Evolutionary conservation across 75 land plant species (phyloP).

Genomic region (Cryptomeria japonica): DNA sequence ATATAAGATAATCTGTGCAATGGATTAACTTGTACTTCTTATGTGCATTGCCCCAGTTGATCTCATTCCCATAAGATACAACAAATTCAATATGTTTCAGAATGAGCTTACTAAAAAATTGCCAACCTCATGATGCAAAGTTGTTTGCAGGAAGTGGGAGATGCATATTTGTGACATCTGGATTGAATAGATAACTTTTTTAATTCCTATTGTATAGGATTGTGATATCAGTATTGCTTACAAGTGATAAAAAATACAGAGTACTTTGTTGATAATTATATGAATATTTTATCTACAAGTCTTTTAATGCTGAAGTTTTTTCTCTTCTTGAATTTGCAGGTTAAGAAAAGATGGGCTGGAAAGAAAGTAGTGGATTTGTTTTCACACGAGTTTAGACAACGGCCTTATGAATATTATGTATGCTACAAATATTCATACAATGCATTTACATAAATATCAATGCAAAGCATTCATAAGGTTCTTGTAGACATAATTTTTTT

Average conservation of each 20-base stretch:
- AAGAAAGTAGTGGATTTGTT: constrained; percentile 90
- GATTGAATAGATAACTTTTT: neutral
- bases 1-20: neutral
- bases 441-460: neutral
- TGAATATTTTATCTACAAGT: neutral
- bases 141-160: neutral
- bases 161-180: neutral
- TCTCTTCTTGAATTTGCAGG: constrained; percentile 44
- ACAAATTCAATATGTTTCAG: neutral
- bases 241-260: too few species aligned
- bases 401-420: constrained; percentile 91
- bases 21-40: neutral
- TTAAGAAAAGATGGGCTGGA: constrained; percentile 90
- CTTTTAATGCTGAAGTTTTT: neutral
- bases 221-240: neutral
- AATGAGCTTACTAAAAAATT: neutral
- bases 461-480: neutral
- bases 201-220: neutral
- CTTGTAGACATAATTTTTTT: neutral
- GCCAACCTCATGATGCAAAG: neutral
- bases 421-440: neutral
- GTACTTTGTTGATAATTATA: neutral
- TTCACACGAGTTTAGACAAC: constrained; percentile 84
- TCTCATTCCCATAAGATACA: neutral
- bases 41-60: neutral